Evolutionary conservation across 1,284 basidiomycete genomes (phyloP).

Genomic region (Pseudozyma sp.): DNA sequence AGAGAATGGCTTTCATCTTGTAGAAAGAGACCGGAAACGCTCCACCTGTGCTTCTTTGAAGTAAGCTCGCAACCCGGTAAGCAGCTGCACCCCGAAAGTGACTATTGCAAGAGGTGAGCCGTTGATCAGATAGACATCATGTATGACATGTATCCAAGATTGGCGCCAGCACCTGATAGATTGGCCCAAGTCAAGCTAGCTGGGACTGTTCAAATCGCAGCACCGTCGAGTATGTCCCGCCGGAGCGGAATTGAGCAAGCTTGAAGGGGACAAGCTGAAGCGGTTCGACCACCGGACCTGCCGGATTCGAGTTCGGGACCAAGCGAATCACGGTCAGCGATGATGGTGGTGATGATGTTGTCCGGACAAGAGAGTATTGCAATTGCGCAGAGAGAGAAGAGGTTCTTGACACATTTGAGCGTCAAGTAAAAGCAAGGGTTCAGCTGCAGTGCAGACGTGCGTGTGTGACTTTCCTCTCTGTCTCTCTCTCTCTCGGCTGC

Average conservation of each 20-base stretch:
- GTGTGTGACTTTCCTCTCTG: not conserved
- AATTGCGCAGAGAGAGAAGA: not conserved
- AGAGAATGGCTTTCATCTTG: slow-evolving; percentile 38
- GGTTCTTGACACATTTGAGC: not conserved
- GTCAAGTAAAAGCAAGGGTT: not conserved
- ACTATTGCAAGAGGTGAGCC: no score
- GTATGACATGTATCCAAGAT: not conserved
- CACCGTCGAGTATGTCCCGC: not conserved
- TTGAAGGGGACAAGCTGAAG: not conserved
- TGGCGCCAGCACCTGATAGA: not conserved
- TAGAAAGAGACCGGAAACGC: not conserved
- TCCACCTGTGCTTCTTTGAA: not conserved
- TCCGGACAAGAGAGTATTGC: not conserved
- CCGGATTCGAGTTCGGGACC: not conserved
- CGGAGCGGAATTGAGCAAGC: not conserved
- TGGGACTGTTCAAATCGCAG: not conserved
- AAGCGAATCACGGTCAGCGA: no score
- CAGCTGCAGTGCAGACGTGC: not conserved
- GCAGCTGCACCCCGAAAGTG: not conserved
- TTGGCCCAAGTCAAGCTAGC: not conserved
- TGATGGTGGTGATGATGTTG: not conserved
- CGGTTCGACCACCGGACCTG: not conserved
- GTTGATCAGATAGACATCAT: no score
- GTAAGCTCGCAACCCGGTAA: not conserved
- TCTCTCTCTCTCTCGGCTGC: not conserved